These are phyloP conservation scores for Aegilops speltoides DNA, from an alignment of 176 grass and related monocot species.

Conservation along the genomic window DNA sequence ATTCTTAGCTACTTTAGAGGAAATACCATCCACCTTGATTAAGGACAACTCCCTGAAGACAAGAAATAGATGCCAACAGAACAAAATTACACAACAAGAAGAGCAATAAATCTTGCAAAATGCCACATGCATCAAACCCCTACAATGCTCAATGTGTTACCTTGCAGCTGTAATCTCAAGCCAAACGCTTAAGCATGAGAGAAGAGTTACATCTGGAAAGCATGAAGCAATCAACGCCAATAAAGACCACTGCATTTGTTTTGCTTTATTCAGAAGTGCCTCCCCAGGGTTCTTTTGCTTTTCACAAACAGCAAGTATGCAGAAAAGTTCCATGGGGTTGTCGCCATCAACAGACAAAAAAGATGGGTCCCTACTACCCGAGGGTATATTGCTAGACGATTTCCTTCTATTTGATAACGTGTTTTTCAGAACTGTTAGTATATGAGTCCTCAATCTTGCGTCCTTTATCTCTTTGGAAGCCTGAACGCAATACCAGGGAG, in stretches of 20 bases:
- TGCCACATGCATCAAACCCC: not conserved
- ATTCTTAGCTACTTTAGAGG: slow-evolving; percentile 64
- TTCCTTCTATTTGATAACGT: slow-evolving; percentile 67
- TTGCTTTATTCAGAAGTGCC: slow-evolving; percentile 81
- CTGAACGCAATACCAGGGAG: slow-evolving; percentile 46
- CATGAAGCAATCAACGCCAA: slow-evolving; percentile 90
- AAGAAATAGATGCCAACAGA: slow-evolving; percentile 22
- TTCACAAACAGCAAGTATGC: slow-evolving; percentile 69
- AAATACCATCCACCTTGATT: slow-evolving; percentile 67
- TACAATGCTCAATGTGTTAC: slow-evolving; percentile 39
- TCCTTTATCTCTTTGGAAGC: slow-evolving; percentile 84
- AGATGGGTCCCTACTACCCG: slow-evolving; percentile 48
- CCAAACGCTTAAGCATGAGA: slow-evolving; percentile 85
- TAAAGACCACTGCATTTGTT: slow-evolving; percentile 81
- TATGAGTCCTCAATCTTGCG: slow-evolving; percentile 72
- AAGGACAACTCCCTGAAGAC: slow-evolving; percentile 69
- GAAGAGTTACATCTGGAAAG: slow-evolving; percentile 76
- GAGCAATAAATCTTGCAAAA: slow-evolving; percentile 39
- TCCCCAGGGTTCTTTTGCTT: slow-evolving; percentile 88
- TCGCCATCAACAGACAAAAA: slow-evolving; percentile 42
- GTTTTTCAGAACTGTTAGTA: slow-evolving; percentile 83
- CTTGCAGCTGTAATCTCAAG: slow-evolving; percentile 90
- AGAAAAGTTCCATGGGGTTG: slow-evolving; percentile 78
- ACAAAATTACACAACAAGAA: slow-evolving; percentile 40
- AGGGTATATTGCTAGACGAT: slow-evolving; percentile 47